Base-by-base conservation (phyloP, 495 filamentous ascomycete genomes). In the Podospora pseudoanserina region DNA sequence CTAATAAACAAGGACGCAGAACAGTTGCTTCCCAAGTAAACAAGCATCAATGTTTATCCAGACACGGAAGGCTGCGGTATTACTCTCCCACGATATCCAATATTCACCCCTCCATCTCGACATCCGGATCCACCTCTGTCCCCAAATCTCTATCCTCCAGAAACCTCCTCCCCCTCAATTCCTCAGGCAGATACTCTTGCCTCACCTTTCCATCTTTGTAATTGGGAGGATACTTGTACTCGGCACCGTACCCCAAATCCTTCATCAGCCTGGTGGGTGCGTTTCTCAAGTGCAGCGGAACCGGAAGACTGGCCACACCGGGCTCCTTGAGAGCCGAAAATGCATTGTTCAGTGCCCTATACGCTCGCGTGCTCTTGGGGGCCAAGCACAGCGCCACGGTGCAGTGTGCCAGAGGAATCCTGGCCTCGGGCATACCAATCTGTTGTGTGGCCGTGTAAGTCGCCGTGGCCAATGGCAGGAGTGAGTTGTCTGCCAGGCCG, bases 161-260 rank as follows among this genome's bases (percentile, higher is more conserved):
- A 75, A 99, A 97, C 58, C 71, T 81, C 53, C 89, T 83, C 5
- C 86, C 91, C 44, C 77, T 76, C 28, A 99, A 75, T 67, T 84
- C 82, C 65, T 90, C 89, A 0, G 95, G 95, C 18, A 99, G 77
- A 80, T 99, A 99, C 60, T 95, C 91, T 79, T 99, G 95, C 72
- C 82, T 84, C 19, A 97, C 93, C 73, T 81, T 86, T n/a, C 95
- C 95, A 69, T 93, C 88, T 71, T 83, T 78, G 74, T 92, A 99
- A 72, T 93, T 89, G 0, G 95, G 95, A 73, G 96, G 96, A 77
- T 99, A 99, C 75, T 99, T 99, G 76, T 99, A 99, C 76, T 91
- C 92, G 63, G 84, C 89, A 11, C 95, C 95, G 71, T 92, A 93
- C 1, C 92, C 94, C 60, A 97, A 78, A 74, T 97, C 94, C 71